Percentiles rank a stretch among this genome's conserved stretches.
These are phyloP conservation scores for Tulasnella sp. DNA, from an alignment of 768 basidiomycete genomes.

Conservation along the genomic window DNA sequence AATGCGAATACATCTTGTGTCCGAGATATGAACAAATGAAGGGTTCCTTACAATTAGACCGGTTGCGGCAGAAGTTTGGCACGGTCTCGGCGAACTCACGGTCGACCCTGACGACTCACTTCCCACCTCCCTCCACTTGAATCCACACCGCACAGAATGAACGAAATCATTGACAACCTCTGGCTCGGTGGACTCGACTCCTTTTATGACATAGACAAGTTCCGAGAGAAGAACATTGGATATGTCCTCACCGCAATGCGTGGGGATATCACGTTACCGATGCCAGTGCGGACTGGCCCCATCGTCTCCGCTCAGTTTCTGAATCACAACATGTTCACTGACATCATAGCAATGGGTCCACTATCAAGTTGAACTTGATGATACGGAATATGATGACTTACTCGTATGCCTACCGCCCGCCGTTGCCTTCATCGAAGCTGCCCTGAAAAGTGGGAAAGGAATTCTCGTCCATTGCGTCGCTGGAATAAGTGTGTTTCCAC, in stretches of 20 bases:
- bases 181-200: constrained; percentile 79
- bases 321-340: background rate
- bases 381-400: constrained; percentile 64
- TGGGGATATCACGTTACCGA: constrained; percentile 48
- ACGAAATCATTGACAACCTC: constrained; percentile 65
- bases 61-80: no score
- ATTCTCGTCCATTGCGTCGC: constrained; percentile 88
- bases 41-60: no score
- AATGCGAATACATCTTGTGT: no score
- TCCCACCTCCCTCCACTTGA: background rate
- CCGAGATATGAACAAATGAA: no score
- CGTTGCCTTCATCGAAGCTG: constrained; percentile 72
- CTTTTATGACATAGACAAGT: constrained; percentile 46
- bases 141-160: constrained; percentile 33
- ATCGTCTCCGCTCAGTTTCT: background rate
- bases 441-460: constrained; percentile 60
- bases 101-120: background rate
- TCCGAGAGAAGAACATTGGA: constrained; percentile 62
- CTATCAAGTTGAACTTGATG: constrained; percentile 69
- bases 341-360: constrained; percentile 72
- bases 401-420: constrained; percentile 65
- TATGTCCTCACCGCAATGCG: constrained; percentile 66
- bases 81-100: background rate
- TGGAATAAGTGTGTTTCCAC: constrained; percentile 60
- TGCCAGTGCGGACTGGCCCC: constrained; percentile 35